These are phyloP conservation scores for Sporothrix brasiliensis DNA, from an alignment of 2,329 filamentous ascomycete species.

Conservation along the genomic window DNA sequence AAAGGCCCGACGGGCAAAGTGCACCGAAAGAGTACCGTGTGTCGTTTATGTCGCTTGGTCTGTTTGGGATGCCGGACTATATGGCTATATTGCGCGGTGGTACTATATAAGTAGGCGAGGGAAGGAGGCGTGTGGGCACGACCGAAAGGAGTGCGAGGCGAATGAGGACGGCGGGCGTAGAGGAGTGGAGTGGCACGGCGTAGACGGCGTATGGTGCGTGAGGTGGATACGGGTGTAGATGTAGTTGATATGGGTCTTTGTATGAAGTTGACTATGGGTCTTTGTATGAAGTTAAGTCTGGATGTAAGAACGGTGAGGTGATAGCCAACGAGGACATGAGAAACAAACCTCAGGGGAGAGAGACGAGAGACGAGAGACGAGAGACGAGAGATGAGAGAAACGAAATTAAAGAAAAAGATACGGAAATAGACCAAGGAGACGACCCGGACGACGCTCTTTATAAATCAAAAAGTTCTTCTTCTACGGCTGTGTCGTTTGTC, in stretches of 20 bases:
- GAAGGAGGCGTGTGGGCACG: neutral
- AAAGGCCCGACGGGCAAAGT: neutral
- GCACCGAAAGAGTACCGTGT: no score
- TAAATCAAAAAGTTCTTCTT: neutral
- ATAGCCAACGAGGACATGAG: neutral
- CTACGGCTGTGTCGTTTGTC: neutral
- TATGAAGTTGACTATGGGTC: neutral
- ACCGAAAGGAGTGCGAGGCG: neutral
- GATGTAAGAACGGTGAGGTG: neutral
- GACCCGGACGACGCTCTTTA: neutral
- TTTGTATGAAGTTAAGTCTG: neutral
- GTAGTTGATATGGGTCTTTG: constrained; percentile 6
- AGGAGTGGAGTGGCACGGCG: neutral
- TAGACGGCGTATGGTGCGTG: neutral
- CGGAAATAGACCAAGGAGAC: neutral
- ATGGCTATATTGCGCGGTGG: constrained; percentile 27
- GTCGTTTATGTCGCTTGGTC: neutral
- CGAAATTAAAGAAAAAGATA: neutral
- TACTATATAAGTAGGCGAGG: neutral
- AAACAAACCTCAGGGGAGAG: neutral
- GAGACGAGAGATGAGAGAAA: neutral
- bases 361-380: no score
- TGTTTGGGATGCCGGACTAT: constrained; percentile 24
- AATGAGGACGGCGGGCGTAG: neutral
- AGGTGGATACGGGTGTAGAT: neutral